A percentile compares a stretch with the other conserved stretches of the same genome.
These are phyloP conservation scores for Leucogyrophana mollusca DNA, from an alignment of 768 basidiomycete genomes.

Conservation along the genomic window DNA sequence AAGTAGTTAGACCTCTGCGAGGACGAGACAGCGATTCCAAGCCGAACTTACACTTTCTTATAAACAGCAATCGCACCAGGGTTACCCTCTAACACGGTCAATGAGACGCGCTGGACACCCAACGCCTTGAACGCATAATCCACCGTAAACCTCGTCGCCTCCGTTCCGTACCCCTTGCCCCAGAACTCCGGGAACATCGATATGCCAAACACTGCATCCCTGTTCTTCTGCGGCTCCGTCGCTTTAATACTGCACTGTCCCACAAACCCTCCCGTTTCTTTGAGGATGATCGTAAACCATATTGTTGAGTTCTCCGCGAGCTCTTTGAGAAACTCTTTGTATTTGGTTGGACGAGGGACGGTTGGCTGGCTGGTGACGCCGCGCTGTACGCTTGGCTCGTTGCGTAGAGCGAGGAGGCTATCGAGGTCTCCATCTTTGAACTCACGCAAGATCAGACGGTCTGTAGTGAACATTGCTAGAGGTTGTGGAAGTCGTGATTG, in stretches of 20 bases:
- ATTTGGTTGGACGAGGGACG: slow-evolving; percentile 13
- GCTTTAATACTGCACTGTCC: slow-evolving; percentile 18
- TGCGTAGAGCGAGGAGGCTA: slow-evolving; percentile 16
- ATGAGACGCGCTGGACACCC: slow-evolving; percentile 28
- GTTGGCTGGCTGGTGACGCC: slow-evolving; percentile 17
- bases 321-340: slow-evolving; percentile 15
- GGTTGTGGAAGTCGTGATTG: no score
- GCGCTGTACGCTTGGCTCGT: slow-evolving; percentile 19
- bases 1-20: background rate
- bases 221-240: slow-evolving; percentile 21
- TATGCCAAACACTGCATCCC: slow-evolving; percentile 24
- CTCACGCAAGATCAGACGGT: slow-evolving; percentile 21
- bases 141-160: slow-evolving; percentile 14
- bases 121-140: slow-evolving; percentile 21
- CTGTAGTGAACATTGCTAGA: slow-evolving; percentile 20
- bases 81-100: slow-evolving; percentile 20
- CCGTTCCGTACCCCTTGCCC: slow-evolving; percentile 23
- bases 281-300: slow-evolving; percentile 18
- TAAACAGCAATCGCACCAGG: slow-evolving; percentile 21
- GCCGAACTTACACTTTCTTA: slow-evolving; percentile 26
- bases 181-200: slow-evolving; percentile 20
- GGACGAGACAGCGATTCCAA: background rate
- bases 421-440: slow-evolving; percentile 17
- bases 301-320: slow-evolving; percentile 11
- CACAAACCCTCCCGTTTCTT: slow-evolving; percentile 17